phyloP scores from a whole-genome alignment of 495 filamentous ascomycete genomes.

The Hypoxylon trugodes region DNA sequence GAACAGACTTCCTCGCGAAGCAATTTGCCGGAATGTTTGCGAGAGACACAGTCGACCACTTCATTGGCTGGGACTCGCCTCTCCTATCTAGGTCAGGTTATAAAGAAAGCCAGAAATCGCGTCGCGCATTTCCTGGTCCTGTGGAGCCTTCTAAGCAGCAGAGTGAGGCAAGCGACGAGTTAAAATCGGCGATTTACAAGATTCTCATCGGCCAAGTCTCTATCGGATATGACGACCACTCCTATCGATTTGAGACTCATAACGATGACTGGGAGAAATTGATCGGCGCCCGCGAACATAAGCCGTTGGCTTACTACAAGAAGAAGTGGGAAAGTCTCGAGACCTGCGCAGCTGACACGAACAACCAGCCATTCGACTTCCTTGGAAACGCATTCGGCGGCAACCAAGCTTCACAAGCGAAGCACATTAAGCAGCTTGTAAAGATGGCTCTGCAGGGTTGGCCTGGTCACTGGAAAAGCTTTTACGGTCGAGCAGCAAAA shows the following conservation, averaged over 20 bases:
- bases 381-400: constrained; percentile 51
- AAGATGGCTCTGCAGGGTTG: constrained; percentile 44
- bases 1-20: constrained; percentile 35
- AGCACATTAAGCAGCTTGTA: constrained; percentile 48
- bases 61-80: constrained; percentile 19
- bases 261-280: constrained; percentile 41
- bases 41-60: constrained; percentile 10
- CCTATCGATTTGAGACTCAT: constrained; percentile 27
- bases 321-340: constrained; percentile 25
- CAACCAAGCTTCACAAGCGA: constrained; percentile 41
- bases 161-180: constrained; percentile 1
- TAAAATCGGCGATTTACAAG: constrained; percentile 21
- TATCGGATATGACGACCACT: constrained; percentile 21
- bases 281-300: constrained; percentile 25
- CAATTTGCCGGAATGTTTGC: constrained; percentile 41
- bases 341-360: background rate
- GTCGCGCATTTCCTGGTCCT: constrained; percentile 10
- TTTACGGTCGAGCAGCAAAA: constrained; percentile 28
- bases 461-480: constrained; percentile 42
- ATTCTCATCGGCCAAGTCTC: constrained; percentile 23
- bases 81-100: no score
- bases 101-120: background rate
- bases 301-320: constrained; percentile 32
- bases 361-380: constrained; percentile 32
- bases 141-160: constrained; percentile 12